phyloP scores from a whole-genome alignment of 441 rosid species.

The Pelargonium citronellum region DNA sequence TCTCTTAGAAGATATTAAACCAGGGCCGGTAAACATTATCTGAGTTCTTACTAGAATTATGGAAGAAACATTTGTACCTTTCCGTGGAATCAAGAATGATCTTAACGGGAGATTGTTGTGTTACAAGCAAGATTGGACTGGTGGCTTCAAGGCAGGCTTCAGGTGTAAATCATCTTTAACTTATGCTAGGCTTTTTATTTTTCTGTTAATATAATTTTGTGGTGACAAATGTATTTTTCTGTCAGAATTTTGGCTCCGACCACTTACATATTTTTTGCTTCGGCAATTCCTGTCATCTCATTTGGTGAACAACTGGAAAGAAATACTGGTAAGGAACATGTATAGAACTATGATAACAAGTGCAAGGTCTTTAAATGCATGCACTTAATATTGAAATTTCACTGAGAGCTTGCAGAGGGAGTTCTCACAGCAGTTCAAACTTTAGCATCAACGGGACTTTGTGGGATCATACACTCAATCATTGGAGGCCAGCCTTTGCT shows the following conservation, averaged over 20 bases:
- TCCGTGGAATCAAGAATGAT: constrained; percentile 72
- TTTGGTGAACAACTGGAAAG: constrained; percentile 76
- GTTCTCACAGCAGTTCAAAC: constrained; percentile 69
- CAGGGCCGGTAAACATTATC: neutral
- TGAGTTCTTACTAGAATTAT: constrained; percentile 22
- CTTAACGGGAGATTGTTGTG: constrained; percentile 52
- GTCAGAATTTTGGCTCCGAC: constrained; percentile 5
- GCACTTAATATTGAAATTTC: neutral
- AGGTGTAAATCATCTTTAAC: constrained; percentile 32
- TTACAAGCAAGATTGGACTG: constrained; percentile 57
- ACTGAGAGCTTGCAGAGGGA: constrained; percentile 39
- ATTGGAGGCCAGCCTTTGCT: constrained; percentile 73
- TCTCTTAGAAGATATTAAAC: neutral
- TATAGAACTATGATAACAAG: neutral
- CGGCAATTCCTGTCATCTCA: constrained; percentile 76
- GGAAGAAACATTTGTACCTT: constrained; percentile 80
- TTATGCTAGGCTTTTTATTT: neutral
- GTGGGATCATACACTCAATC: constrained; percentile 64
- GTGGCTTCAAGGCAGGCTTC: constrained; percentile 36
- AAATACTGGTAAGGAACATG: constrained; percentile 38
- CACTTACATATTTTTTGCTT: constrained; percentile 65
- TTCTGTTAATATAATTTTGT: neutral
- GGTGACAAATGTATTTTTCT: neutral
- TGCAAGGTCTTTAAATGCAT: neutral
- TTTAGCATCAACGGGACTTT: constrained; percentile 66